phyloP scores from a whole-genome alignment of 805 yeast species.

The Suhomyces faveliae region DNA sequence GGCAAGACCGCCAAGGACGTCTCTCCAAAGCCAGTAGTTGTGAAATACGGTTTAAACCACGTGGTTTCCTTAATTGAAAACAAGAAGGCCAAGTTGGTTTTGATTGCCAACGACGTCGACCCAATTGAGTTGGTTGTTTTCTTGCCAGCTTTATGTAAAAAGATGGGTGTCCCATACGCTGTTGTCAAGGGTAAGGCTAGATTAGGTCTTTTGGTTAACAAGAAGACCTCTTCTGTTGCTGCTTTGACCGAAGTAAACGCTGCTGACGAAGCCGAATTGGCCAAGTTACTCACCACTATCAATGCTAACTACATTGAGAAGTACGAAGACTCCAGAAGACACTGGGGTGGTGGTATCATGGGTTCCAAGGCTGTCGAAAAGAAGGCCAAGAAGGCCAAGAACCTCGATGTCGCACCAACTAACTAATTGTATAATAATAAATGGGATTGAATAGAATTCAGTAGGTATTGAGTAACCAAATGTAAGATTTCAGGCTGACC shows the following conservation, averaged over 20 bases:
- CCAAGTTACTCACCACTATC: constrained; percentile 88
- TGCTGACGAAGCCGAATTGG: constrained; percentile 93
- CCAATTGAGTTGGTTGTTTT: constrained; percentile 97
- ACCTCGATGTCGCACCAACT: constrained; percentile 32
- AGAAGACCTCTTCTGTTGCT: constrained; percentile 96
- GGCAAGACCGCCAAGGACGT: constrained; percentile 97
- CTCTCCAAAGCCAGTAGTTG: constrained; percentile 93
- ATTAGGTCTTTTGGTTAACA: constrained; percentile 70
- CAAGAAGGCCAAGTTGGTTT: constrained; percentile 97
- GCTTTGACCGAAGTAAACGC: constrained; percentile 93
- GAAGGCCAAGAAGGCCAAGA: constrained; percentile 71
- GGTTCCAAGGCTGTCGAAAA: constrained; percentile 91
- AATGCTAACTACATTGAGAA: constrained; percentile 90
- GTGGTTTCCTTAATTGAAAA: constrained; percentile 95
- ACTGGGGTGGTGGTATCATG: constrained; percentile 99
- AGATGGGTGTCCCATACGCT: constrained; percentile 91
- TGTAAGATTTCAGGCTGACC: no score
- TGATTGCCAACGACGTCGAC: constrained; percentile 98
- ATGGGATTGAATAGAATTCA: background rate
- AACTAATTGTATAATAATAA: constrained; percentile 6
- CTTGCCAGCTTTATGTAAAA: constrained; percentile 98
- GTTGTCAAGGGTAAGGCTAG: constrained; percentile 46
- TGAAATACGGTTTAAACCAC: constrained; percentile 98
- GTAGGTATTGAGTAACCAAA: no score
- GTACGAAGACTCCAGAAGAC: constrained; percentile 94